Evolutionary conservation across 768 basidiomycete species (phyloP).

Genomic region (Butyriboletus loyo): DNA sequence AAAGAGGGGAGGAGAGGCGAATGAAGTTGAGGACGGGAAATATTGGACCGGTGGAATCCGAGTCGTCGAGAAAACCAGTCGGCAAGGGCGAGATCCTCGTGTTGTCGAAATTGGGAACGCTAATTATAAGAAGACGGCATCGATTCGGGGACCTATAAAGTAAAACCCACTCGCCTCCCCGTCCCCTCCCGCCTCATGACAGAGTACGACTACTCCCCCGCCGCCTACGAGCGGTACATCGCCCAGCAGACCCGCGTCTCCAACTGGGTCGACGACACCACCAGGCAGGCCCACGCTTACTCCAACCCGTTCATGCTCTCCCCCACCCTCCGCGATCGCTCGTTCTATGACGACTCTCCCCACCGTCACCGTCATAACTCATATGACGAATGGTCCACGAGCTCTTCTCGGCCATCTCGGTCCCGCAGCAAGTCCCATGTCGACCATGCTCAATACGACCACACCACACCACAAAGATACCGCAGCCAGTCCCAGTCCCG

Average conservation of each 20-base stretch:
- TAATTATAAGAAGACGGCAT: background rate
- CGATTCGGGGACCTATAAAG: slow-evolving; percentile 14
- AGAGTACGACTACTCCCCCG: slow-evolving; percentile 61
- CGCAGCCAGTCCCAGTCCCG: slow-evolving; percentile 28
- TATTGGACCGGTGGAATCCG: background rate
- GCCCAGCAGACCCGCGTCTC: slow-evolving; percentile 48
- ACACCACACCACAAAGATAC: slow-evolving; percentile 11
- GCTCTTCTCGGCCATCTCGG: slow-evolving; percentile 24
- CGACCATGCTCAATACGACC: slow-evolving; percentile 22
- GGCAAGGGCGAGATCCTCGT: slow-evolving; percentile 2
- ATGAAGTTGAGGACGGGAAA: background rate
- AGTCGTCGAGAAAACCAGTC: background rate
- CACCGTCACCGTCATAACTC: background rate
- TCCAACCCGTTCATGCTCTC: slow-evolving; percentile 30
- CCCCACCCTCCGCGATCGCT: slow-evolving; percentile 28
- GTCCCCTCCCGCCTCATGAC: slow-evolving; percentile 39
- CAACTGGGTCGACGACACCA: slow-evolving; percentile 48
- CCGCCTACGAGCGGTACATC: slow-evolving; percentile 46
- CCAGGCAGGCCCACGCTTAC: slow-evolving; percentile 25
- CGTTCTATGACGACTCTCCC: slow-evolving; percentile 24
- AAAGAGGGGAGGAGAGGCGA: slow-evolving; percentile 13
- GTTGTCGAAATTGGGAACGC: background rate
- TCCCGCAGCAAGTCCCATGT: slow-evolving; percentile 22
- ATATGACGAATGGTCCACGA: slow-evolving; percentile 19
- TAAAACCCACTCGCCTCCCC: slow-evolving; percentile 3